Evolutionary conservation across 768 basidiomycete genomes (phyloP), one percentile per base, ranked within the genome.

Genomic region (Amyloporia xantha): DNA sequence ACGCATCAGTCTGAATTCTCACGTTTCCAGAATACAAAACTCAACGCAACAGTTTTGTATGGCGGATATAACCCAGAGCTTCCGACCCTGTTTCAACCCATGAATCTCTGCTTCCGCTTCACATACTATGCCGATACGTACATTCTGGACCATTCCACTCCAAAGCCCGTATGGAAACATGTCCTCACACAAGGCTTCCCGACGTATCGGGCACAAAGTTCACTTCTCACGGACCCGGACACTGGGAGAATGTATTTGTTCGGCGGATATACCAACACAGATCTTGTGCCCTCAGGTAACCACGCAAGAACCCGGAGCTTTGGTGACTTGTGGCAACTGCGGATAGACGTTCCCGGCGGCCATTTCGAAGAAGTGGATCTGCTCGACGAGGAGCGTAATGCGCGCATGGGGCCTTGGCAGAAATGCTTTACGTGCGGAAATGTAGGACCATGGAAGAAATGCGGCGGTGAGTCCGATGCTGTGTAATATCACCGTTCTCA

Each of bases 41-140:
- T 71, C 24, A 61, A 69, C 53, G 62, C 66, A 37, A 65, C 66
- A 10, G 55, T 73, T 47, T 49, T 69, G 2, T 73, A 67, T 43
- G 71, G 70, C 17, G 71, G 73, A 1, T 72, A 71, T 54, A 67
- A 59, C 42, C 62, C 70, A 26, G 54, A 50, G 13, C 17, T 55
- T 1, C 54, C 60, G 15, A 57, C 54, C 13, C 36, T 45, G 24
- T 48, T 46, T 47, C 33, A 35, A 20, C 27, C 25, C 3, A 39
- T 37, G 19, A 12, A 25, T 26, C n/a, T 42, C 3, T 54, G 41
- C 10, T 68, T 66, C 52, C 49, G 55, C 2, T 71, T 62, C 58
- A 59, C 66, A 25, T 75, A 72, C 59, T 73, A 62, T 52, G 68
- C 68, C 21, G 71, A 73, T 47, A 71, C 71, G 0, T 72, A 68